phyloP scores from a whole-genome alignment of 2,329 filamentous ascomycete species.

The Clarireedia sp. region DNA sequence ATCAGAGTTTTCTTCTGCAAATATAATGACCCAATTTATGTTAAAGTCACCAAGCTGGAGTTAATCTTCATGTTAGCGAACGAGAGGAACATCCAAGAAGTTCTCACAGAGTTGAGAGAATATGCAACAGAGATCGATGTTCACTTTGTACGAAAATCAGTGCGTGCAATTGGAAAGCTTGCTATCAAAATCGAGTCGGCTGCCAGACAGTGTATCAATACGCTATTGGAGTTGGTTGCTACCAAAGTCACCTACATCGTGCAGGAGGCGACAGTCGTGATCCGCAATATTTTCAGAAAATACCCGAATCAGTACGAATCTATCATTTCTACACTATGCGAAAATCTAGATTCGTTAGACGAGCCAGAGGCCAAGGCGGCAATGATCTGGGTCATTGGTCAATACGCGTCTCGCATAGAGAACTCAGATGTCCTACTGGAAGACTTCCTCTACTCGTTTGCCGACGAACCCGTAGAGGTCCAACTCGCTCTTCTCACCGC shows the following conservation, averaged over 20 bases:
- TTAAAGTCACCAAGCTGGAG: constrained; percentile 98
- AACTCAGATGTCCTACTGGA: constrained; percentile 91
- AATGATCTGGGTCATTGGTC: constrained; percentile 98
- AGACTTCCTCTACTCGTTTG: constrained; percentile 89
- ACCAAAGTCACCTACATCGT: constrained; percentile 99
- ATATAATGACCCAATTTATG: constrained; percentile 99
- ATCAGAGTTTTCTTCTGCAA: constrained; percentile 99
- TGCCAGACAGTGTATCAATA: constrained; percentile 82
- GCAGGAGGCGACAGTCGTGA: constrained; percentile 96
- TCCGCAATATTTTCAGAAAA: constrained; percentile 98
- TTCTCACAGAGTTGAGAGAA: constrained; percentile 87
- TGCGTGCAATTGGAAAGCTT: constrained; percentile 93
- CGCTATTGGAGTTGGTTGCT: constrained; percentile 83
- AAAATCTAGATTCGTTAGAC: constrained; percentile 91
- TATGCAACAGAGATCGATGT: constrained; percentile 98
- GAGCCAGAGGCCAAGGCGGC: constrained; percentile 97
- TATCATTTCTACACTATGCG: constrained; percentile 91
- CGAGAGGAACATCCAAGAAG: constrained; percentile 91
- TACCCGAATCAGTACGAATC: constrained; percentile 98
- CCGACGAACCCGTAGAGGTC: constrained; percentile 91
- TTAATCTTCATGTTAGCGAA: constrained; percentile 98
- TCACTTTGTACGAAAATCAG: constrained; percentile 95
- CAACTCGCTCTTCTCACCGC: constrained; percentile 91
- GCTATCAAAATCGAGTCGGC: constrained; percentile 98
- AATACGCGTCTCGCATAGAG: constrained; percentile 95